phyloP scores from a whole-genome alignment of 2,329 filamentous ascomycete species.

The Plectosphaerella sp. region DNA sequence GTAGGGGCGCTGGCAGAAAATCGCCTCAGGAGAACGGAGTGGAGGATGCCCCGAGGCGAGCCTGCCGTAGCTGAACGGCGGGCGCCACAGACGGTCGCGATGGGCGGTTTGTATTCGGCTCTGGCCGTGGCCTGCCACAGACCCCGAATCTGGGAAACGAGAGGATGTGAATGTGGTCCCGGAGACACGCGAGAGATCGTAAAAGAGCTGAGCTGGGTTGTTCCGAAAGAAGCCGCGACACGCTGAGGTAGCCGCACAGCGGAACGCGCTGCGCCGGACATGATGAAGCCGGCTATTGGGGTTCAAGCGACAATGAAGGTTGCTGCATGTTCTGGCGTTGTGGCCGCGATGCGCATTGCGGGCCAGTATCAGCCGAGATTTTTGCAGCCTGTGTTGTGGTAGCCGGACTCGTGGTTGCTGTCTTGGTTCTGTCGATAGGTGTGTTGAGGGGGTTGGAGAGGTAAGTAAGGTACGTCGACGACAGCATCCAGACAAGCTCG shows the following conservation, averaged over 20 bases:
- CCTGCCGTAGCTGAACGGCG: no score
- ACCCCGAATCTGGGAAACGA: conserved; percentile 4
- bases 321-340: neutral
- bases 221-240: conserved; percentile 24
- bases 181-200: conserved; percentile 10
- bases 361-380: neutral
- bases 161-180: conserved; percentile 3
- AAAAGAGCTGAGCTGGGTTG: conserved; percentile 8
- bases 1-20: conserved; percentile 22
- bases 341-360: conserved; percentile 1
- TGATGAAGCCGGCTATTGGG: conserved; percentile 32
- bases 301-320: conserved; percentile 1
- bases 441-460: no score
- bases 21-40: conserved; percentile 14
- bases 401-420: neutral
- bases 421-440: neutral
- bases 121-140: neutral
- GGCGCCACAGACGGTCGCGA: no score
- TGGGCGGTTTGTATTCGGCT: no score
- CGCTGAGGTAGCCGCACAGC: conserved; percentile 42
- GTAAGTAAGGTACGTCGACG: neutral
- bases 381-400: neutral
- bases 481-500: neutral
- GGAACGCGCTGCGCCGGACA: conserved; percentile 44
- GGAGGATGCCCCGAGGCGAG: neutral